A percentile compares a stretch with the other conserved stretches of the same genome.
These are phyloP conservation scores for Candida sanyaensis DNA, from an alignment of 1,139 yeast genomes.

Conservation along the genomic window DNA sequence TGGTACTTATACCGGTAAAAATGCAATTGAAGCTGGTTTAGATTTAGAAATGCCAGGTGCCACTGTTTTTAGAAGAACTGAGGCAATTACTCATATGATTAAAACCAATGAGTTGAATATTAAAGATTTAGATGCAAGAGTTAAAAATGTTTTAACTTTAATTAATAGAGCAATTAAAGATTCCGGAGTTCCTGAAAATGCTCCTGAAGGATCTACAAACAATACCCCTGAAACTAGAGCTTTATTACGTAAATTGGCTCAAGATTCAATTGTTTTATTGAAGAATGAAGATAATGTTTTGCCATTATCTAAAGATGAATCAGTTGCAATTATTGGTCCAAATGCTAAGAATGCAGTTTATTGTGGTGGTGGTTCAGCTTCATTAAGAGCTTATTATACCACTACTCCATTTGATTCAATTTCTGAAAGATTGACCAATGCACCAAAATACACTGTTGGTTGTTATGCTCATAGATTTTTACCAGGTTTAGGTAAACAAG, in stretches of 20 bases:
- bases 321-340: conserved; percentile 37
- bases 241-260: conserved; percentile 48
- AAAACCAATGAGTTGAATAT: conserved; percentile 32
- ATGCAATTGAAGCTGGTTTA: conserved; percentile 52
- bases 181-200: conserved; percentile 40
- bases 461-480: conserved; percentile 24
- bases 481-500: conserved; percentile 28
- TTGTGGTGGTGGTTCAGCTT: conserved; percentile 40
- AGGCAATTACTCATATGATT: conserved; percentile 31
- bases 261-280: conserved; percentile 54
- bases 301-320: conserved; percentile 30
- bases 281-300: conserved; percentile 49
- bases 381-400: conserved; percentile 29
- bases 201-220: conserved; percentile 26
- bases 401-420: conserved; percentile 34
- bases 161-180: conserved; percentile 37
- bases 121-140: conserved; percentile 46
- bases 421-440: conserved; percentile 18
- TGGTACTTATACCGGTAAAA: conserved; percentile 52
- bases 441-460: conserved; percentile 23
- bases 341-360: conserved; percentile 30
- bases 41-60: conserved; percentile 71
- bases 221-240: conserved; percentile 44
- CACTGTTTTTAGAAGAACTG: conserved; percentile 42
- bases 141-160: conserved; percentile 45